Evolutionary conservation across 306 rosid species (phyloP).

Genomic region (Spatholobus suberectus): DNA sequence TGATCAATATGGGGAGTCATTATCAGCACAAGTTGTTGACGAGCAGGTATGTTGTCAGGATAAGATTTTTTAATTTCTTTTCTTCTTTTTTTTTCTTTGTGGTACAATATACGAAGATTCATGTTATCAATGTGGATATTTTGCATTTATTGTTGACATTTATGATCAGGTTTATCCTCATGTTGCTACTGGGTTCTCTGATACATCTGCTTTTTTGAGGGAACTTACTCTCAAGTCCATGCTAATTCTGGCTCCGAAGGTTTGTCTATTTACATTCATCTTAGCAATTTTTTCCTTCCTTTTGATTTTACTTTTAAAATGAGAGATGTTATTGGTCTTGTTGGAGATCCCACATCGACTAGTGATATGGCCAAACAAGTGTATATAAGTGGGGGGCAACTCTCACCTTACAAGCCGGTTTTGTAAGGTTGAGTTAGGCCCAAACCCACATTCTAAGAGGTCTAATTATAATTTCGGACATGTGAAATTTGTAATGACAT

Average conservation of each 20-base stretch:
- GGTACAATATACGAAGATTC: constrained; percentile 1
- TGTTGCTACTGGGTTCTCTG: constrained; percentile 93
- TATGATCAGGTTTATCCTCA: constrained; percentile 88
- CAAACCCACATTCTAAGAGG: no score
- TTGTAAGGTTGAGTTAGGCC: no score
- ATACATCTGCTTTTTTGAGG: constrained; percentile 95
- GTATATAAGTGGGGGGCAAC: no score
- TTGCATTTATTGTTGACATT: constrained; percentile 42
- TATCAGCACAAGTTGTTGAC: constrained; percentile 86
- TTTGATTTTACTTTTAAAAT: not conserved
- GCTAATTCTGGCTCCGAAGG: constrained; percentile 96
- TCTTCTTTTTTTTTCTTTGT: constrained; percentile 15
- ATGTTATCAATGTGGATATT: constrained; percentile 25
- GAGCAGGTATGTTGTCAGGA: constrained; percentile 71
- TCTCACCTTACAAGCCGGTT: no score
- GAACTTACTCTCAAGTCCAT: constrained; percentile 96
- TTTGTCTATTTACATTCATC: constrained; percentile 37
- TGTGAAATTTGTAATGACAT: not conserved
- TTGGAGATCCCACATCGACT: no score
- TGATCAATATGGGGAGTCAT: constrained; percentile 93
- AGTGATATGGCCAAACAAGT: no score
- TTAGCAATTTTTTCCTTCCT: constrained; percentile 5
- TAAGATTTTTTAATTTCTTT: constrained; percentile 29
- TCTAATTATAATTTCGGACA: constrained; percentile 22
- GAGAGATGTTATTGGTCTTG: constrained; percentile 24